These are phyloP conservation scores for Exophiala xenobiotica DNA, from an alignment of 2,329 filamentous ascomycete genomes.

Conservation along the genomic window DNA sequence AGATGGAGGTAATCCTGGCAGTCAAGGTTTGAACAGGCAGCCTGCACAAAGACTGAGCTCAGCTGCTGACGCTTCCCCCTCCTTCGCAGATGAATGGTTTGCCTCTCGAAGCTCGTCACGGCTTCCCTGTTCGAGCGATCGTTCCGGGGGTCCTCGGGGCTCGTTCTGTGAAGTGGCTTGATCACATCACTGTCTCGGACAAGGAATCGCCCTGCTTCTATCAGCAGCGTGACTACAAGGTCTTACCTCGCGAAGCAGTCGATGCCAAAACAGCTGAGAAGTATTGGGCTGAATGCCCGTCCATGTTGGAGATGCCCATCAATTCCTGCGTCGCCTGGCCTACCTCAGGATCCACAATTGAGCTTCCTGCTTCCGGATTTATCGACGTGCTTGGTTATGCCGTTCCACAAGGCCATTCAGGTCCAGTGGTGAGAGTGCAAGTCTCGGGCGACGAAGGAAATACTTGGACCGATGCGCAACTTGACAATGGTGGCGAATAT, in stretches of 20 bases:
- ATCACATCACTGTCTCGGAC: slow-evolving; percentile 52
- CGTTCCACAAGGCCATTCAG: slow-evolving; percentile 53
- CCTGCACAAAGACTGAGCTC: neutral
- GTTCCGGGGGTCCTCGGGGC: slow-evolving; percentile 56
- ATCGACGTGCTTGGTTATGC: slow-evolving; percentile 57
- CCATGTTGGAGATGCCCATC: slow-evolving; percentile 57
- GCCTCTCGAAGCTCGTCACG: slow-evolving; percentile 50
- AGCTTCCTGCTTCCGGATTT: slow-evolving; percentile 39
- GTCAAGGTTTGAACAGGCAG: slow-evolving; percentile 40
- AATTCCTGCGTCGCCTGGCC: slow-evolving; percentile 57
- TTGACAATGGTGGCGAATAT: slow-evolving; percentile 32
- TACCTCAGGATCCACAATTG: slow-evolving; percentile 44
- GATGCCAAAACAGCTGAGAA: slow-evolving; percentile 50
- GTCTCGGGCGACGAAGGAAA: slow-evolving; percentile 51
- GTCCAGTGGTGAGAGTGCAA: slow-evolving; percentile 55
- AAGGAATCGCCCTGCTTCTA: slow-evolving; percentile 56
- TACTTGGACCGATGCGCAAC: slow-evolving; percentile 52
- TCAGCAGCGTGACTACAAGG: slow-evolving; percentile 60
- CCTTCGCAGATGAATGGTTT: slow-evolving; percentile 48
- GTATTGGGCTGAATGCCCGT: slow-evolving; percentile 52
- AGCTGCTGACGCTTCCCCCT: slow-evolving; percentile 9
- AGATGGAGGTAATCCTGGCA: slow-evolving; percentile 50
- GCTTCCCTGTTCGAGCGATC: slow-evolving; percentile 53
- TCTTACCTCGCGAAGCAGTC: slow-evolving; percentile 53
- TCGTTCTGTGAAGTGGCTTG: slow-evolving; percentile 58